phyloP scores from a whole-genome alignment of 306 rosid species.

The Erythrophleum fordii region DNA sequence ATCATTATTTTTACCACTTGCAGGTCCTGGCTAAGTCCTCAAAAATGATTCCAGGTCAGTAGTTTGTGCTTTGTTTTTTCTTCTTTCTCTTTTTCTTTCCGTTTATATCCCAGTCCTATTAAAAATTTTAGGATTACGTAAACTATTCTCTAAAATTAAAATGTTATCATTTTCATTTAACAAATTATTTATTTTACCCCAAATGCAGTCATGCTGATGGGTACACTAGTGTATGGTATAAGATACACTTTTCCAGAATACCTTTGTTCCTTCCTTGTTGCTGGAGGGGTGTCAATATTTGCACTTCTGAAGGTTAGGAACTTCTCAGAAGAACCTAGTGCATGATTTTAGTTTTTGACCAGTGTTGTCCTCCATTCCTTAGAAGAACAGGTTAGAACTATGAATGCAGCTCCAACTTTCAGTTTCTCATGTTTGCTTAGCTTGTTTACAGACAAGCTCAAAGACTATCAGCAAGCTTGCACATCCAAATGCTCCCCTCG shows the following conservation, averaged over 20 bases:
- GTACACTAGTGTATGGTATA: conserved; percentile 78
- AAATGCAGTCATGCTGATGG: conserved; percentile 97
- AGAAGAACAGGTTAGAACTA: not conserved
- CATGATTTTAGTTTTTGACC: too few relatives aligned
- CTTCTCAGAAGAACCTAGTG: conserved; percentile 1
- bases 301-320: conserved; percentile 84
- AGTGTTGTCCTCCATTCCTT: not conserved
- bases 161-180: conserved; percentile 1
- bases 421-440: conserved; percentile 23
- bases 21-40: conserved; percentile 98
- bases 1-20: conserved; percentile 36
- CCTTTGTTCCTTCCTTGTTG: conserved; percentile 85
- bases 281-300: conserved; percentile 93
- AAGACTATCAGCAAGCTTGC: conserved; percentile 93
- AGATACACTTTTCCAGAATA: conserved; percentile 82
- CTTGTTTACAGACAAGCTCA: conserved; percentile 81
- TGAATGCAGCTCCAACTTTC: conserved; percentile 9
- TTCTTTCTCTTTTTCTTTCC: not conserved
- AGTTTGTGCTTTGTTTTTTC: not conserved
- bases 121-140: not conserved
- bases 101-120: not conserved
- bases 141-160: conserved; percentile 16
- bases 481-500: conserved; percentile 93
- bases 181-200: conserved; percentile 29
- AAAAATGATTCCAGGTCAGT: conserved; percentile 97